These are phyloP conservation scores for Aspergillus sclerotiicarbonarius DNA, from an alignment of 495 filamentous ascomycete species.

Conservation along the genomic window DNA sequence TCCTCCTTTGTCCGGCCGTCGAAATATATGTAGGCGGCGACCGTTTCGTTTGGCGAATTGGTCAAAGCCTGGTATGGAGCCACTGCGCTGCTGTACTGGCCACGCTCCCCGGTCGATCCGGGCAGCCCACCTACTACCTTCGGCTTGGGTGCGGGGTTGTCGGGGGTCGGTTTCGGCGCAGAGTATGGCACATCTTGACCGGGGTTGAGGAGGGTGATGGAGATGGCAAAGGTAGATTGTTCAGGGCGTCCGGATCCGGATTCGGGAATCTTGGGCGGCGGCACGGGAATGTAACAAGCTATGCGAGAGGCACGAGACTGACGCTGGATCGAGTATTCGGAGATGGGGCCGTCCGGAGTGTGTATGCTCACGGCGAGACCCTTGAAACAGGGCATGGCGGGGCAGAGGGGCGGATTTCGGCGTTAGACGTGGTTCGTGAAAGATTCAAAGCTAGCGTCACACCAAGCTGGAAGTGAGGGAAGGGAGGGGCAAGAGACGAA, in stretches of 20 bases:
- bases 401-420: slow-evolving; percentile 5
- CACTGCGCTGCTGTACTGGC: slow-evolving; percentile 57
- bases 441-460: background rate
- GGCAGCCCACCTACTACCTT: slow-evolving; percentile 74
- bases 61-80: slow-evolving; percentile 87
- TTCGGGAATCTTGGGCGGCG: slow-evolving; percentile 72
- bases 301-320: slow-evolving; percentile 88
- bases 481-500: background rate
- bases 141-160: slow-evolving; percentile 71
- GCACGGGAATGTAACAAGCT: slow-evolving; percentile 94
- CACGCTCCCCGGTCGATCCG: slow-evolving; percentile 52
- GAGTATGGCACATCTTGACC: slow-evolving; percentile 88
- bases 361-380: slow-evolving; percentile 96
- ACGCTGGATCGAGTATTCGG: slow-evolving; percentile 92
- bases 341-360: slow-evolving; percentile 80
- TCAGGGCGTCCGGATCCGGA: slow-evolving; percentile 71
- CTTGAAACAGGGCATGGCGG: slow-evolving; percentile 92
- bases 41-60: slow-evolving; percentile 86
- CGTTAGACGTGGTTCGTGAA: background rate
- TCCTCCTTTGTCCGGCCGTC: slow-evolving; percentile 95
- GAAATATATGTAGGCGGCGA: slow-evolving; percentile 98
- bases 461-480: background rate
- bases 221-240: slow-evolving; percentile 92
- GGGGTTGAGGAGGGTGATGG: slow-evolving; percentile 90
- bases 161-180: slow-evolving; percentile 67